Percentiles rank a stretch among this genome's conserved stretches.
phyloP scores from a whole-genome alignment of 495 filamentous ascomycete genomes.

The Penicillium verhagenii region DNA sequence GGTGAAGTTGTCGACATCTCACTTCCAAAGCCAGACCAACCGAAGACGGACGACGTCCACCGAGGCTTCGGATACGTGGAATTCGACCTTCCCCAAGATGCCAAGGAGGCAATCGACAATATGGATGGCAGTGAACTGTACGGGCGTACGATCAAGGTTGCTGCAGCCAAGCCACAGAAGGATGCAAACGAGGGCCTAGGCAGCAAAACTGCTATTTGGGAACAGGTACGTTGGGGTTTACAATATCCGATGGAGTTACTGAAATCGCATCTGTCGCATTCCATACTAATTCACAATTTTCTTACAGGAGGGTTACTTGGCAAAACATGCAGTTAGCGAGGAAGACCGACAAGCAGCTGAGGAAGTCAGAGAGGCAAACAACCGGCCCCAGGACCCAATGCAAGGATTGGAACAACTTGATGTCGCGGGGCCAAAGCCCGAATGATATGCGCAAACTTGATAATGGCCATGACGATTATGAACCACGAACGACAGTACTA shows the following conservation, averaged over 20 bases:
- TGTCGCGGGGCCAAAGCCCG: conserved; percentile 86
- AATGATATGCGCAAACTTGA: conserved; percentile 43
- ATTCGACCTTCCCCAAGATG: conserved; percentile 82
- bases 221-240: conserved; percentile 67
- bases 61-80: conserved; percentile 97
- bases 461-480: conserved; percentile 17
- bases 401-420: conserved; percentile 90
- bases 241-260: conserved; percentile 6
- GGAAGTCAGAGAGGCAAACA: conserved; percentile 49
- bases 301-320: conserved; percentile 83
- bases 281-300: conserved; percentile 18
- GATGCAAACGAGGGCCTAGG: conserved; percentile 82
- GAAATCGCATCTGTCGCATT: not conserved
- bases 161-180: conserved; percentile 88
- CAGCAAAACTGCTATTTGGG: conserved; percentile 95
- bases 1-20: conserved; percentile 90
- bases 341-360: conserved; percentile 73
- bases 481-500: conserved; percentile 32
- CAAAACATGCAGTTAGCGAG: conserved; percentile 84
- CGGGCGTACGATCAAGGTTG: conserved; percentile 87
- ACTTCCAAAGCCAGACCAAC: conserved; percentile 79
- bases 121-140: conserved; percentile 98
- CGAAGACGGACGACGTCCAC: conserved; percentile 69
- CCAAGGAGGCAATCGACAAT: conserved; percentile 95
- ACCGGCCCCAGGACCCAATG: conserved; percentile 81